Base-by-base conservation (phyloP, 1,139 yeast species). In the Suhomyces chickasaworum region DNA sequence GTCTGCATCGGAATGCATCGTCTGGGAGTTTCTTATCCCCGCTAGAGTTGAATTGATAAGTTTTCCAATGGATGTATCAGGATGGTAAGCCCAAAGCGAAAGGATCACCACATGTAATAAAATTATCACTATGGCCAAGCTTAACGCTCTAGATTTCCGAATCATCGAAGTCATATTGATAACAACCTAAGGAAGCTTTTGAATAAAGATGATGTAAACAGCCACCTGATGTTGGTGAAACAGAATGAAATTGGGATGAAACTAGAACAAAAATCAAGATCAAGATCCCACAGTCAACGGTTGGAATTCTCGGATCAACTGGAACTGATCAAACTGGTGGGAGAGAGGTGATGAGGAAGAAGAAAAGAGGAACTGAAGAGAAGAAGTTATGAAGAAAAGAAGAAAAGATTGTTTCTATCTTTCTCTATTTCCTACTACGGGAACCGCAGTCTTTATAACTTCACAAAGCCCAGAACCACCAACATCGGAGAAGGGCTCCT, bases 91-190 rank as follows among this genome's bases (percentile, higher is more conserved):
- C 36, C 53, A 39, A 12, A 51, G 23, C 12, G 52, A 46, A 12
- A 52, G 27, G 12, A 51, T 40, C 20, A 53, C 46, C 21, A 51
- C 17, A 15, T 53, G 54, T 13, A 53, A 33, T 15, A 52, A 31
- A 21, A 47, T 18, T 10, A 51, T 22, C 34, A 45, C 39, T 9
- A 42, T 27, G n/a, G 36, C 38, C 37, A 52, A 39, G 9, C 42
- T 16, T 13, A 44, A 17, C 5, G 44, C 49, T 33, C 51, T 40
- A 10, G 54, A 45, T 36, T 54, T 47, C 42, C 53, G 47, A 25
- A 52, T 43, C 8, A 46, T 18, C 23, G 32, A 37, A 33, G 31
- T 37, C 35, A 37, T 27, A 13, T n/a, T 15, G 33, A 16, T n/a
- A n/a, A n/a, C n/a, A n/a, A n/a, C n/a, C n/a, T n/a, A n/a, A n/a